These are phyloP conservation scores for Pachysandra terminalis DNA, from an alignment of 164 flowering plant genomes.

Conservation along the genomic window DNA sequence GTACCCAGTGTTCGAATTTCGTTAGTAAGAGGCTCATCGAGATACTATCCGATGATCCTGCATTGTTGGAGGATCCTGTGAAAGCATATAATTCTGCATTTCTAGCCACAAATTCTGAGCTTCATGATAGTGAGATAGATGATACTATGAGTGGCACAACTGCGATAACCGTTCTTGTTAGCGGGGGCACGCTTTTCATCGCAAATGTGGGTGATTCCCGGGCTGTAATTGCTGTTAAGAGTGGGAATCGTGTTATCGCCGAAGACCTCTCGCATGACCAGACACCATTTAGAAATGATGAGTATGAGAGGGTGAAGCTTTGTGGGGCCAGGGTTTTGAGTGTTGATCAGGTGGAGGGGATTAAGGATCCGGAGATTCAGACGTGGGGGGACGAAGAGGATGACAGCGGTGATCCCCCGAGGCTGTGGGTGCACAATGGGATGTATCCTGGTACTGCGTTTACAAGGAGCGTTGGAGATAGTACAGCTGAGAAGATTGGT, in stretches of 20 bases:
- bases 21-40: slow-evolving; percentile 72
- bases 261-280: slow-evolving; percentile 78
- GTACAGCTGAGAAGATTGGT: slow-evolving; percentile 82
- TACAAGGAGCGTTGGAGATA: slow-evolving; percentile 91
- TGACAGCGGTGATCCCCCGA: slow-evolving; percentile 86
- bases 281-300: slow-evolving; percentile 90
- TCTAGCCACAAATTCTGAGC: slow-evolving; percentile 49
- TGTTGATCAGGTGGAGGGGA: slow-evolving; percentile 86
- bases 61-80: slow-evolving; percentile 66
- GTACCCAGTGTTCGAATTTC: slow-evolving; percentile 76
- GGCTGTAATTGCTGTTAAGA: slow-evolving; percentile 76
- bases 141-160: slow-evolving; percentile 98
- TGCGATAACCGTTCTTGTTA: slow-evolving; percentile 78
- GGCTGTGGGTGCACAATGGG: slow-evolving; percentile 88
- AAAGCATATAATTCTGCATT: slow-evolving; percentile 72
- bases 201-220: slow-evolving; percentile 98
- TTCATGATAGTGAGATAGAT: slow-evolving; percentile 75
- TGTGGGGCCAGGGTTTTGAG: slow-evolving; percentile 94
- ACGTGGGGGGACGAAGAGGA: slow-evolving; percentile 88
- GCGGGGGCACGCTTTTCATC: slow-evolving; percentile 64
- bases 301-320: slow-evolving; percentile 76
- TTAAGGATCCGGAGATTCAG: slow-evolving; percentile 77
- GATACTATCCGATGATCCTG: slow-evolving; percentile 44
- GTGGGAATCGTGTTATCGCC: slow-evolving; percentile 55
- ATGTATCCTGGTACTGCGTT: slow-evolving; percentile 96